Percentiles rank a stretch among this genome's conserved stretches.
phyloP scores from a whole-genome alignment of 2,329 filamentous ascomycete genomes.

The Diplodia corticola region DNA sequence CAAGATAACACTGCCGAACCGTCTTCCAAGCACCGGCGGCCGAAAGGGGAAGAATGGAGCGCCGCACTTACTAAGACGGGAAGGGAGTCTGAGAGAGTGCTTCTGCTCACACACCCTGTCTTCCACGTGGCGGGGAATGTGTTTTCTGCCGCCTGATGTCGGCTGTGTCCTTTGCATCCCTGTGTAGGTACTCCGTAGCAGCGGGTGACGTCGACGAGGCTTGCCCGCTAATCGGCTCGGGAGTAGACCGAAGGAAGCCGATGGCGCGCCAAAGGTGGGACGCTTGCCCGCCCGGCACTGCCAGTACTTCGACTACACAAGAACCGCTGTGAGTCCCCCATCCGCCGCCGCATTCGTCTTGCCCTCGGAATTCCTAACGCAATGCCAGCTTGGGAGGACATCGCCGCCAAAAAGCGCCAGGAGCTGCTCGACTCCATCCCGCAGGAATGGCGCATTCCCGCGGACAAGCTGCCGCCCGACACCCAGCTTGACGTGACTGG shows the following conservation, averaged over 20 bases:
- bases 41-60: neutral
- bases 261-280: slow-evolving; percentile 22
- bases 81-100: neutral
- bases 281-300: neutral
- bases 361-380: neutral
- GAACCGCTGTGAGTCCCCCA: neutral
- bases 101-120: neutral
- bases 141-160: neutral
- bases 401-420: slow-evolving; percentile 36
- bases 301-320: neutral
- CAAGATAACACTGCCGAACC: slow-evolving; percentile 12
- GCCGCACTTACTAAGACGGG: neutral
- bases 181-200: too few species aligned
- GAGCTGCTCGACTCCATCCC: slow-evolving; percentile 26
- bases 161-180: neutral
- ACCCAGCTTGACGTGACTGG: slow-evolving; percentile 57
- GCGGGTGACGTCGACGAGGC: neutral
- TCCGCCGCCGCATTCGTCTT: neutral
- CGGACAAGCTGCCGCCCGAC: slow-evolving; percentile 53
- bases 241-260: slow-evolving; percentile 7
- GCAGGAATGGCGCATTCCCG: slow-evolving; percentile 21
- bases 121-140: too few species aligned
- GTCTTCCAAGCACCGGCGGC: neutral
- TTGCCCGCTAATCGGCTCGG: slow-evolving; percentile 1
- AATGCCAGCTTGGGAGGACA: slow-evolving; percentile 33